Conservation (phyloP, 2,329 filamentous ascomycete species). For the Passalora sequoiae region DNA sequence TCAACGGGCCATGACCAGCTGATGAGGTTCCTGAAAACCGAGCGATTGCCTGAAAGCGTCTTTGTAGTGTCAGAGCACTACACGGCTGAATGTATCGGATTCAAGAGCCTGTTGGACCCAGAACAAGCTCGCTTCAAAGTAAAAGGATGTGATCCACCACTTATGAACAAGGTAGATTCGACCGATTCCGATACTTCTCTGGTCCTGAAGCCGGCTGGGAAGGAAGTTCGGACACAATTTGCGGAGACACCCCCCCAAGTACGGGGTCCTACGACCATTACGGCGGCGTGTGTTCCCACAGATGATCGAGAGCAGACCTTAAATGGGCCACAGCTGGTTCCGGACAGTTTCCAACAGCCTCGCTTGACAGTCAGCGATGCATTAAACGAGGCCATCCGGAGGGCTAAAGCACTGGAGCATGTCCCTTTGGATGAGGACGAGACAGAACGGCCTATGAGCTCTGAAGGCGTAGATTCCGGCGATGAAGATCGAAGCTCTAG, state of each 20-base stretch:
- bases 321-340: constrained; percentile 5
- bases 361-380: constrained; percentile 43
- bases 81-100: constrained; percentile 42
- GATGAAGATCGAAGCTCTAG: constrained; percentile 9
- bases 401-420: constrained; percentile 56
- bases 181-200: constrained; percentile 37
- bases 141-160: constrained; percentile 15
- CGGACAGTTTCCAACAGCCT: constrained; percentile 7
- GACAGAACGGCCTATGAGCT: constrained; percentile 22
- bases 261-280: constrained; percentile 38
- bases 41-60: constrained; percentile 44
- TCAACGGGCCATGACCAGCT: constrained; percentile 60
- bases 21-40: constrained; percentile 49
- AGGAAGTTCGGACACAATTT: constrained; percentile 36
- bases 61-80: constrained; percentile 48
- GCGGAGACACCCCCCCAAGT: constrained; percentile 36
- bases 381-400: constrained; percentile 59
- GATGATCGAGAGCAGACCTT: background rate
- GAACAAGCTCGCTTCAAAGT: constrained; percentile 56
- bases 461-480: constrained; percentile 18
- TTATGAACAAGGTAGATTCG: constrained; percentile 9
- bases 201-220: constrained; percentile 46
- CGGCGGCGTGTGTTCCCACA: constrained; percentile 1
- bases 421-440: constrained; percentile 43
- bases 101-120: constrained; percentile 45